A percentile compares a stretch with the other conserved stretches of the same genome.
Conservation (phyloP, 164 flowering plant genomes). For the Chloranthus sessilifolius region DNA sequence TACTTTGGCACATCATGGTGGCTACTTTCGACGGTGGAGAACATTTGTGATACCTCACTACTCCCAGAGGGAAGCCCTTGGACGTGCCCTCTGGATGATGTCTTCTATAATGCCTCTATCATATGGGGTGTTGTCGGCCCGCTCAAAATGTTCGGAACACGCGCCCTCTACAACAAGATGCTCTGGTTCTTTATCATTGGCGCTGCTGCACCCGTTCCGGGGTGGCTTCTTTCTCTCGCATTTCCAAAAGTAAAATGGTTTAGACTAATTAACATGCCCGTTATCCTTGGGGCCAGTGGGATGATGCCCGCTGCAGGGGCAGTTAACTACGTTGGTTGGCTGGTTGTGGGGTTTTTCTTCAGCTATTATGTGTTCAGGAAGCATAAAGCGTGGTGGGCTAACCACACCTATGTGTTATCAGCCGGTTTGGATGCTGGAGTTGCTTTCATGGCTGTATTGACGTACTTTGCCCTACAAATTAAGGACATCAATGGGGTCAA, state of each 20-base stretch:
- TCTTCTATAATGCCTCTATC: slow-evolving; percentile 42
- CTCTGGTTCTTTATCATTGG: slow-evolving; percentile 44
- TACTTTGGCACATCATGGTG: slow-evolving; percentile 55
- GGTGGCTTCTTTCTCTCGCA: slow-evolving; percentile 29
- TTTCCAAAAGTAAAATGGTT: slow-evolving; percentile 58
- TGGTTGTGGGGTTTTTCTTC: slow-evolving; percentile 43
- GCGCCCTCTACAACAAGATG: slow-evolving; percentile 27
- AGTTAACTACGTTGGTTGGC: slow-evolving; percentile 49
- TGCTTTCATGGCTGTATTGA: slow-evolving; percentile 48
- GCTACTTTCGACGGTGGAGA: slow-evolving; percentile 33
- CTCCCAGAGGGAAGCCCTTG: slow-evolving; percentile 50
- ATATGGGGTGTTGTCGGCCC: slow-evolving; percentile 53
- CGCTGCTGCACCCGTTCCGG: slow-evolving; percentile 36
- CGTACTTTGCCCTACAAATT: slow-evolving; percentile 38
- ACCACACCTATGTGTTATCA: slow-evolving; percentile 53
- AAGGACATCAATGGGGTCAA: slow-evolving; percentile 27
- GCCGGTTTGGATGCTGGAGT: slow-evolving; percentile 71
- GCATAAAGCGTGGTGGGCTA: slow-evolving; percentile 69
- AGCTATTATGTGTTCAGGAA: slow-evolving; percentile 38
- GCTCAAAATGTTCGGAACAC: slow-evolving; percentile 33
- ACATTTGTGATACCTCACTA: slow-evolving; percentile 35
- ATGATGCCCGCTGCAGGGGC: slow-evolving; percentile 50
- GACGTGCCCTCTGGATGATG: slow-evolving; percentile 50
- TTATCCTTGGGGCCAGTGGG: slow-evolving; percentile 33
- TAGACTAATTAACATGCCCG: slow-evolving; percentile 46